Percentiles rank a stretch among this genome's conserved stretches.
Evolutionary conservation across 2,329 filamentous ascomycete genomes (phyloP).

Genomic region (Rachicladosporium sp.): DNA sequence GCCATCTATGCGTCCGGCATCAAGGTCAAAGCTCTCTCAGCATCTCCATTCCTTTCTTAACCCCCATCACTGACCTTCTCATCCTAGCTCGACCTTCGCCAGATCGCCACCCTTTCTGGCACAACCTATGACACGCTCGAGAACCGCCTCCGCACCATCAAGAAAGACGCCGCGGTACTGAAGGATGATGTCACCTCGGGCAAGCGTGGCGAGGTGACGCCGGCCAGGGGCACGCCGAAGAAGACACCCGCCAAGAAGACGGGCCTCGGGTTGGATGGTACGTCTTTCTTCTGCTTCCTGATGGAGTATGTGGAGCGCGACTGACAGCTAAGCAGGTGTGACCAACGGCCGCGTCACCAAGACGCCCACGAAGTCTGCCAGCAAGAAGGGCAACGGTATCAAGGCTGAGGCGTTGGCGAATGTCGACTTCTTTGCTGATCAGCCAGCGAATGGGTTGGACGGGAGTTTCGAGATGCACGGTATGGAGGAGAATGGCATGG

Average conservation of each 20-base stretch:
- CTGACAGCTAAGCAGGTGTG: background rate
- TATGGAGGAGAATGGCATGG: no score
- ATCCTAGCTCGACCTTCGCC: conserved; percentile 32
- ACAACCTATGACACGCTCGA: conserved; percentile 39
- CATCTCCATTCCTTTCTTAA: background rate
- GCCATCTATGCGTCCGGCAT: conserved; percentile 26
- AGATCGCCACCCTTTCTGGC: conserved; percentile 33
- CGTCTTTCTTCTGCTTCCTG: background rate
- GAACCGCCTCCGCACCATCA: conserved; percentile 33
- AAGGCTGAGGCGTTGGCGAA: conserved; percentile 13
- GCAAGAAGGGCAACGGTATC: conserved; percentile 12
- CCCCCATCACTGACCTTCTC: conserved; percentile 2
- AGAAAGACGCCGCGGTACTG: conserved; percentile 27
- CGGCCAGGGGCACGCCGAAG: conserved; percentile 11
- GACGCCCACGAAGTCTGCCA: conserved; percentile 9
- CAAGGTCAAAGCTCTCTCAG: conserved; percentile 16
- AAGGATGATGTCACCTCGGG: conserved; percentile 15
- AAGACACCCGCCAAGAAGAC: conserved; percentile 8
- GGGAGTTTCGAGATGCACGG: no score
- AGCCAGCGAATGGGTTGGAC: no score
- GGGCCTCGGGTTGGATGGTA: conserved; percentile 1
- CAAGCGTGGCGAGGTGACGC: conserved; percentile 8
- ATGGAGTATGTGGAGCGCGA: background rate
- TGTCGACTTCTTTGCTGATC: no score
- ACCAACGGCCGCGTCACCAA: conserved; percentile 15